A percentile compares a stretch with the other conserved stretches of the same genome.
Conservation (phyloP, 345 rosid species). For the Hibiscus tridactylites region DNA sequence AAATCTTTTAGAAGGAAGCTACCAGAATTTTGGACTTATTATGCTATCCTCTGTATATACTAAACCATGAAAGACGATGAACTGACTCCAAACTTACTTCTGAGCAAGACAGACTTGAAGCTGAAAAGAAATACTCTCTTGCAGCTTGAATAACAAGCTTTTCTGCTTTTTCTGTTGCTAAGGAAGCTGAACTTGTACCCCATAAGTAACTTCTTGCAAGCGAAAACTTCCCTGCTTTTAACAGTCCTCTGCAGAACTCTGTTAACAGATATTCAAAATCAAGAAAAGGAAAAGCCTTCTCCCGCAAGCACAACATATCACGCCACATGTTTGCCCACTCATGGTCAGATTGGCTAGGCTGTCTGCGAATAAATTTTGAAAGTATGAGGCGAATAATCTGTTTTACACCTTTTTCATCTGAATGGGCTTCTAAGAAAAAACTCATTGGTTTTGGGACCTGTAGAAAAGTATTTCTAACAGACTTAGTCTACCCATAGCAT, state of each 20-base stretch:
- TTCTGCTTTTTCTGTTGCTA: conserved; percentile 86
- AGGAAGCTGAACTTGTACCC: conserved; percentile 73
- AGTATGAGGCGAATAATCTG: conserved; percentile 91
- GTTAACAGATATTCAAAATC: conserved; percentile 79
- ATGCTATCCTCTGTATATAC: background rate
- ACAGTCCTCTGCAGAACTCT: conserved; percentile 92
- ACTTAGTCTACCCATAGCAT: background rate
- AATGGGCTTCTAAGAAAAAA: conserved; percentile 66
- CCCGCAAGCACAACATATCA: conserved; percentile 67
- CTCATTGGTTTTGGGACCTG: conserved; percentile 87
- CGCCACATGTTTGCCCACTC: conserved; percentile 99
- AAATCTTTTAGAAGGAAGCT: background rate
- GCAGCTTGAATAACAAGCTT: conserved; percentile 89
- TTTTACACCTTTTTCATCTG: conserved; percentile 79
- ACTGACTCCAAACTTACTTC: conserved; percentile 46
- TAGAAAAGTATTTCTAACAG: conserved; percentile 11
- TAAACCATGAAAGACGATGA: conserved; percentile 5
- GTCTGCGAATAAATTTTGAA: conserved; percentile 84
- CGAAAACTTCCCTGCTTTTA: conserved; percentile 96
- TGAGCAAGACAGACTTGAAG: conserved; percentile 77
- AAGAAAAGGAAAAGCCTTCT: conserved; percentile 86
- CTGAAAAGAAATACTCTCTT: conserved; percentile 89
- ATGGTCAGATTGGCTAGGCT: conserved; percentile 76
- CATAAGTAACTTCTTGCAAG: conserved; percentile 89
- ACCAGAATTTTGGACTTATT: background rate